Evolutionary conservation across 768 basidiomycete genomes (phyloP), one percentile per base, ranked within the genome.

Genomic region (Pulveroboletus sp.): DNA sequence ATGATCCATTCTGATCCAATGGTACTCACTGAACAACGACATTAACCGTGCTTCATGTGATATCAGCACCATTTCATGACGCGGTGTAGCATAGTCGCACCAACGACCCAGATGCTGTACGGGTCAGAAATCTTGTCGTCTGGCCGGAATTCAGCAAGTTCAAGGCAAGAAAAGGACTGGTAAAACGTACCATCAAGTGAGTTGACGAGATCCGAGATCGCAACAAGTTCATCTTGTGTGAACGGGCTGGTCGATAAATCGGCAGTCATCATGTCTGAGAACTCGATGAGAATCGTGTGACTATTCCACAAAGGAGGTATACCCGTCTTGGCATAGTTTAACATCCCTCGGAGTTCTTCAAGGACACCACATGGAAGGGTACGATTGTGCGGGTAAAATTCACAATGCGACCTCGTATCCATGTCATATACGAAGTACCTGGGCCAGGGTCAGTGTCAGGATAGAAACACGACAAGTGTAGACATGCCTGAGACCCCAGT

Each of bases 191-290:
- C 57, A 14, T 39, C 49, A 12, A 57, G 33, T 5, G 56, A 58
- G 27, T 47, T 51, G 27, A 58, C 28, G 5, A 59, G 45, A n/a
- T 56, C 53, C 8, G 56, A 8, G 1, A 59, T 56, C 10, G 57
- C 33, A 39, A 41, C 36, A 2, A 59, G 45, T 8, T 58, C 53
- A n/a, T 56, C 48, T 38, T 59, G 52, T 10, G 44, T 38, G 18
- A 57, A 59, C 2, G 51, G 57, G 32, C 57, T 47, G 15, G 57
- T 39, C 8, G 58, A 58, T 9, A 49, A 60, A 46, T 60, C 40
- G n/a, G 58, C 28, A 18, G 57, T 58, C 31, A 58, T 44, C 35
- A 59, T 47, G 15, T 59, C 57, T 58, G 18, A 5, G 9, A 2
- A 8, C 24, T 35, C 1, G 12, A 42, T 47, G 7, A 32, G 30